Evolutionary conservation across 768 basidiomycete species (phyloP), one percentile per base, ranked within the genome.

Genomic region (Mrakia blollopis): DNA sequence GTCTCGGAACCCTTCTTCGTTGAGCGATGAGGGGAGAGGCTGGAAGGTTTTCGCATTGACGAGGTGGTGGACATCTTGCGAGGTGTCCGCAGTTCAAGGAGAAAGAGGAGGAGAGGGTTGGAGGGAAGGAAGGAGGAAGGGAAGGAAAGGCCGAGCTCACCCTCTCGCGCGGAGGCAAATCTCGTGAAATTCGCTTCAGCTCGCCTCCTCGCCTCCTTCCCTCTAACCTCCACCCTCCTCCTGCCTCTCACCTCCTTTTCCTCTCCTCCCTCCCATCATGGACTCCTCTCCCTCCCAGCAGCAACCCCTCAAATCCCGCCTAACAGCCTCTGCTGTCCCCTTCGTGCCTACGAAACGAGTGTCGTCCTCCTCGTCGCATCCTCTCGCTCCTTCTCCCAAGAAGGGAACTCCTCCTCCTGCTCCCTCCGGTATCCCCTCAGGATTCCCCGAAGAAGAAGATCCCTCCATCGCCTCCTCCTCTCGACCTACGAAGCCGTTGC

Each of bases 401-500:
- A 69, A 69, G 44, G 67, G 44, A 3, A 47, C 37, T 23, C 67
- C 37, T n/a, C 37, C 37, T 23, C 67, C 67, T 41, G 21, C 67
- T 41, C 23, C 44, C 7, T 69, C 67, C 6, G n/a, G 25, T 13
- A 39, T 44, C 50, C 30, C 70, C 2, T 52, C 47, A 23, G 44
- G 39, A 1, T 30, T 44, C 50, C 70, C 62, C 35, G 62, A 63
- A 37, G 62, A 71, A 30, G 70, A 71, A 9, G 67, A 69, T 18
- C 41, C 70, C 18, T 14, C 50, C 28, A 10, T 44, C 28, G 30
- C 50, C 30, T 11, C 25, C 23, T 76, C 75, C 7, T 75, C 76
- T 25, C 70, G 77, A 13, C 72, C 77, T 23, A 78, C 77, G 25
- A 74, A 70, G 32, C 91, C 90, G 0, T 91, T 90, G 3, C 87